These are phyloP conservation scores for Penicillium freii DNA, from an alignment of 2,329 filamentous ascomycete species.

Conservation along the genomic window DNA sequence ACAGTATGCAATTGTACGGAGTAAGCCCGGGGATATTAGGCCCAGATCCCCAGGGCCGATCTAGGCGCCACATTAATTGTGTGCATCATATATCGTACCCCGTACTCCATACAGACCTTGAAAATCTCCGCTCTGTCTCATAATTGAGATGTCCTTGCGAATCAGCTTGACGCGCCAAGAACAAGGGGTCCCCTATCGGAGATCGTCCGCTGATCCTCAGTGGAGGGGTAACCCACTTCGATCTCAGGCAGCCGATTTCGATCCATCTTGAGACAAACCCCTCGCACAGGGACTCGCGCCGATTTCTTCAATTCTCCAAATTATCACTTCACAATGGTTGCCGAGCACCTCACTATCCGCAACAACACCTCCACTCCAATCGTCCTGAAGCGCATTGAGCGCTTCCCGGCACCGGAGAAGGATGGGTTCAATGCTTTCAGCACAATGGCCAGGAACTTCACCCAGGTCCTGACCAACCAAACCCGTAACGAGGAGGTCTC, in stretches of 20 bases:
- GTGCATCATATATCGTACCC: not conserved
- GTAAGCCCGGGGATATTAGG: not conserved
- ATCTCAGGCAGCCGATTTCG: slow-evolving; percentile 2
- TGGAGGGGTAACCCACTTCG: slow-evolving; percentile 17
- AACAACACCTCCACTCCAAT: slow-evolving; percentile 76
- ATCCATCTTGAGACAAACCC: not conserved
- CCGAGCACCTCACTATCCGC: slow-evolving; percentile 64
- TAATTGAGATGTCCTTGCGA: slow-evolving; percentile 3
- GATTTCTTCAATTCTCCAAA: not conserved
- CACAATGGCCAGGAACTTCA: slow-evolving; percentile 50
- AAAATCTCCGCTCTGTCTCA: not conserved
- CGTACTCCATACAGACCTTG: not conserved
- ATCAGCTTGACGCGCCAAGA: slow-evolving; percentile 19
- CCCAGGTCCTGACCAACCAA: slow-evolving; percentile 42
- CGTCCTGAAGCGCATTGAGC: slow-evolving; percentile 70
- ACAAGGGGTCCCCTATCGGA: slow-evolving; percentile 9
- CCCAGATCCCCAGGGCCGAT: not conserved
- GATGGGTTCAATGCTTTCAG: slow-evolving; percentile 30
- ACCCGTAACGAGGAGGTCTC: slow-evolving; percentile 47
- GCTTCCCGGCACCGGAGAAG: slow-evolving; percentile 60
- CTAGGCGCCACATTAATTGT: not conserved
- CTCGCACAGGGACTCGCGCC: not conserved
- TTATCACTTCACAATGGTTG: slow-evolving; percentile 33
- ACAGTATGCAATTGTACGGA: not conserved
- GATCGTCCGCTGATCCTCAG: slow-evolving; percentile 18